Base-by-base conservation (phyloP, 106 monocot genomes). In the Dendrobium nobile region DNA sequence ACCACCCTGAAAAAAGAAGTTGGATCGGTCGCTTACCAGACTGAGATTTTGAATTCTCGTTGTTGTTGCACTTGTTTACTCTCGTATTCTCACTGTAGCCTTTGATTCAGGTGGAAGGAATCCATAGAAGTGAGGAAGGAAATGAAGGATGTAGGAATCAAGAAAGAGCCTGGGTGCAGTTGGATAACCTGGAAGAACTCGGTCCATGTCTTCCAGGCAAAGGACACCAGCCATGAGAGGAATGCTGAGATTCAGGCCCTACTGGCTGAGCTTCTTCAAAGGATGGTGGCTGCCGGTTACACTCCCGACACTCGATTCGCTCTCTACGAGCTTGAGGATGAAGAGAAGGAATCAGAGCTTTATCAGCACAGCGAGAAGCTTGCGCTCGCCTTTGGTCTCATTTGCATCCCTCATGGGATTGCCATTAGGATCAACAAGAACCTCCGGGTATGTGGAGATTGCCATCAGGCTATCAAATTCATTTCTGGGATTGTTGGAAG, bases 311-410 rank as follows among this genome's bases (percentile, higher is more conserved):
- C 92, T 1, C 84, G 80, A n/a, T 94, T 80, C 55, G 84, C 90
- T 0, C 87, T 97, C 17, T 94, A 89, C 64, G 96, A 94, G 80
- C 67, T 97, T 20, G 92, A 97, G 70, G 96, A 92, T 43, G 96
- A 96, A 74, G 96, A 97, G 82, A 97, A 97, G 80, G 96, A 97
- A 77, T 88, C 81, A 0, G 96, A 97, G 85, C 89, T 97, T 54
- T 77, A 87, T 27, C 83, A 93, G 42, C 96, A 97, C 83, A 97
- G 96, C 70, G 96, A 97, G 84, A 97, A 97, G 77, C 86, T 97
- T 41, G 96, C 96, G 4, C 86, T 97, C 43, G 94, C 96, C 16
- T 97, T 97, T 77, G 94, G 88, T 22, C 86, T 97, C n/a, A 79
- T 96, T 41, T 85, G 90, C 54, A 88, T 97, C 37, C 92, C 96